phyloP scores from a whole-genome alignment of 2,329 filamentous ascomycete genomes.

The Colletotrichum nymphaeae region DNA sequence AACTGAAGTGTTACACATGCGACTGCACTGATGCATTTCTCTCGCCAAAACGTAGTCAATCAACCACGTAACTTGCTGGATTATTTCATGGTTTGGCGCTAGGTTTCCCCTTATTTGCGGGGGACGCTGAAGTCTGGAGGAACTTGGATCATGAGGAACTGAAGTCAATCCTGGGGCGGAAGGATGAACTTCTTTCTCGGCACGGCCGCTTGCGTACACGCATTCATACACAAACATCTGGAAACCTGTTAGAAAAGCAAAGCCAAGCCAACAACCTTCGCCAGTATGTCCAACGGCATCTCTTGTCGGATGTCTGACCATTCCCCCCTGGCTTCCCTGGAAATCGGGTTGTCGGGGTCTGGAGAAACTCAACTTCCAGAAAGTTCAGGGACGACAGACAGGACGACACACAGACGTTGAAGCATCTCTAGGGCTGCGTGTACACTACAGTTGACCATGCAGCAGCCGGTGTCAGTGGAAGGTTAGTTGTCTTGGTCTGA shows the following conservation, averaged over 20 bases:
- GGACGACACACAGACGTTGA: constrained; percentile 10
- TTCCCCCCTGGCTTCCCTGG: neutral
- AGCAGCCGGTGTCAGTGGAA: neutral
- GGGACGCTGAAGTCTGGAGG: neutral
- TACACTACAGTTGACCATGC: constrained; percentile 3
- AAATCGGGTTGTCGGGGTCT: no score
- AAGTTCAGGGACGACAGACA: neutral
- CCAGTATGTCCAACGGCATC: neutral
- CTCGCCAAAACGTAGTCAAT: neutral
- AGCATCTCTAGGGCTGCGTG: neutral
- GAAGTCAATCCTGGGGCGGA: neutral
- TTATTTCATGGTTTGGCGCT: neutral
- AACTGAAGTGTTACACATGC: neutral
- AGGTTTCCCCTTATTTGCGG: neutral
- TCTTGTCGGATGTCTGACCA: constrained; percentile 25
- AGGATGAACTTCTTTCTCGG: neutral
- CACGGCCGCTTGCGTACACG: neutral
- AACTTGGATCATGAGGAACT: neutral
- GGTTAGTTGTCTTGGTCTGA: constrained; percentile 19
- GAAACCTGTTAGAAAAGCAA: neutral
- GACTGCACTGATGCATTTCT: neutral
- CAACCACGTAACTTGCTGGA: neutral
- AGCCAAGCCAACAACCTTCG: neutral
- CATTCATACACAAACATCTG: neutral
- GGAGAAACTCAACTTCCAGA: neutral